Base-by-base conservation (phyloP, 2,329 filamentous ascomycete genomes). In the Sporothrix schenckii region DNA sequence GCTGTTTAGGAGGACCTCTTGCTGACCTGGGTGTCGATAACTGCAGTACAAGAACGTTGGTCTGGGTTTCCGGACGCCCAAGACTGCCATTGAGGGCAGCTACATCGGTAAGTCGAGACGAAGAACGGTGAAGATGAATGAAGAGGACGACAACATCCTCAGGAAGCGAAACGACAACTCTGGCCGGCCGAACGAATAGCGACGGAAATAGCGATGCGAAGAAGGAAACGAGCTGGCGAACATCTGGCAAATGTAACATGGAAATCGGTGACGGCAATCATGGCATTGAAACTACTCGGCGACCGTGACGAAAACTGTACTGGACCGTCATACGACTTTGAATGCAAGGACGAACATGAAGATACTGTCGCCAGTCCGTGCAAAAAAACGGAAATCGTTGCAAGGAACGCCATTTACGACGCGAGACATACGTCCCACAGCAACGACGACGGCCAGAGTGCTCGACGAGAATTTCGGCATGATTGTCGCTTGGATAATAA, bases 1-100 rank as follows among this genome's bases (percentile, higher is more conserved):
- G 21, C 14, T 2, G 41, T 30, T 19, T n/a, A 49, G n/a, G 58
- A 53, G 14, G 34, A 7, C 19, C 11, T 27, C 13, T 63, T 52
- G 52, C 69, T 70, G 56, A 70, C 61, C 54, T 10, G 61, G 21
- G 39, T 47, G 50, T 58, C 60, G 19, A 47, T 41, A 60, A 61
- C 52, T 72, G 49, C 52, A 75, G 93, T 97, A 97, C 87, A 99
- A 99, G 92, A 95, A 99, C 82, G 93, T 99, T 80, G 95, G 95
- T 87, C 89, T 99, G 85, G 95, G 95, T 80, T 99, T 99, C 92
- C 91, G 92, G 84, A 99, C 95, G 82, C 95, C 95, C 84, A 96
- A 94, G 91, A 93, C 87, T 79, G 95, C 95, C 84, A 99, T 99
- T 89, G 94, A 98, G 86, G 95, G 95, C 83, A 92, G 84, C 86